Percentiles rank a stretch among this genome's conserved stretches.
Evolutionary conservation across 345 rosid species (phyloP).

Genomic region (Limnanthes douglasii): DNA sequence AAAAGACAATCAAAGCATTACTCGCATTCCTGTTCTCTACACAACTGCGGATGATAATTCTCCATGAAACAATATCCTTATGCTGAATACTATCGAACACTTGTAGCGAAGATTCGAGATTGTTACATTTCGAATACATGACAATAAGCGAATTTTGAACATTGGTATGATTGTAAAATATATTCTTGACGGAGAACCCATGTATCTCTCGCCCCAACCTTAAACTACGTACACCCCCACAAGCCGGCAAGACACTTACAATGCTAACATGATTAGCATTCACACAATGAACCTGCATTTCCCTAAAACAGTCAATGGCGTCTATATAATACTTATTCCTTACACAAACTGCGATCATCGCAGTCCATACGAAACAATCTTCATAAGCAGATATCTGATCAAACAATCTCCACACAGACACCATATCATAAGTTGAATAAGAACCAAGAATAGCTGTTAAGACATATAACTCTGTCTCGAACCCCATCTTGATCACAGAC

Average conservation of each 20-base stretch:
- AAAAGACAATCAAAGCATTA: constrained; percentile 8
- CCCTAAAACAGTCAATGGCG: constrained; percentile 12
- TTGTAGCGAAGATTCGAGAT: constrained; percentile 3
- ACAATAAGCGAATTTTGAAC: constrained; percentile 13
- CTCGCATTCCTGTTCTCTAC: constrained; percentile 6
- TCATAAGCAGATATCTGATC: constrained; percentile 5
- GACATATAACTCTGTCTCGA: constrained; percentile 9
- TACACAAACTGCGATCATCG: constrained; percentile 14
- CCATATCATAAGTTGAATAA: constrained; percentile 8
- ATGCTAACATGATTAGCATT: constrained; percentile 10
- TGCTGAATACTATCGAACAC: constrained; percentile 1
- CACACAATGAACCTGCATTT: constrained; percentile 11
- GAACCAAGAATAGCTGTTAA: constrained; percentile 9
- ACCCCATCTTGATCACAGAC: constrained; percentile 12
- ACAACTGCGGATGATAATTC: constrained; percentile 4
- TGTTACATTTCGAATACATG: constrained; percentile 15
- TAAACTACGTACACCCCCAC: constrained; percentile 10
- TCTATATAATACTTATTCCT: constrained; percentile 11
- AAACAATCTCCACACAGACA: constrained; percentile 8
- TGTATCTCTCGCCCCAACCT: constrained; percentile 10
- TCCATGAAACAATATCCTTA: constrained; percentile 13
- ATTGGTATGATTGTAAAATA: constrained; percentile 1
- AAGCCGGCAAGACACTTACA: constrained; percentile 13
- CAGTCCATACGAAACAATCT: constrained; percentile 17
- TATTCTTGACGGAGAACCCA: constrained; percentile 7